phyloP scores from a whole-genome alignment of 805 yeast genomes.

The Pichia occidentalis region DNA sequence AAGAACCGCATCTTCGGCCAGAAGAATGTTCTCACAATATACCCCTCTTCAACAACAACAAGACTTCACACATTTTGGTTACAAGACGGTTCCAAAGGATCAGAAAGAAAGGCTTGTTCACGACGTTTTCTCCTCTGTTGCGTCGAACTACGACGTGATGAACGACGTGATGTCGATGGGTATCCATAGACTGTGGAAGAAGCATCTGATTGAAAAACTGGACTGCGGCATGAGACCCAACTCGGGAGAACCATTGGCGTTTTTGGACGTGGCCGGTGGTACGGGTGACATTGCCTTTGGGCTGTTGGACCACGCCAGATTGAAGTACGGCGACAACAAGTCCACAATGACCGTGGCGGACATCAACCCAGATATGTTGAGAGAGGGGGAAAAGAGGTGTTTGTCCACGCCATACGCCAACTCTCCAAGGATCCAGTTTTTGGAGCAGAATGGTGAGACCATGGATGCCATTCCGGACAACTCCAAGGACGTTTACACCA shows the following conservation, averaged over 20 bases:
- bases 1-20: neutral
- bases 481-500: slow-evolving; percentile 92
- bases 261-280: slow-evolving; percentile 97
- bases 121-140: slow-evolving; percentile 90
- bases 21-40: slow-evolving; percentile 14
- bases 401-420: slow-evolving; percentile 50
- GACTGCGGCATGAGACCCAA: slow-evolving; percentile 95
- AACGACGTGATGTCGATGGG: slow-evolving; percentile 98
- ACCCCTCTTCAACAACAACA: slow-evolving; percentile 8
- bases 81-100: slow-evolving; percentile 66
- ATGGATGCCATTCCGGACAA: slow-evolving; percentile 78
- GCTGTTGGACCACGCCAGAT: slow-evolving; percentile 81
- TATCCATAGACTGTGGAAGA: slow-evolving; percentile 91
- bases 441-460: slow-evolving; percentile 89
- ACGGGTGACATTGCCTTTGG: slow-evolving; percentile 98
- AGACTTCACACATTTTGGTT: slow-evolving; percentile 80
- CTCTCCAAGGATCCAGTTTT: slow-evolving; percentile 66
- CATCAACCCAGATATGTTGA: slow-evolving; percentile 92
- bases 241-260: slow-evolving; percentile 62
- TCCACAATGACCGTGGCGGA: slow-evolving; percentile 89
- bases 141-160: slow-evolving; percentile 91
- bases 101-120: slow-evolving; percentile 81
- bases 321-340: slow-evolving; percentile 63
- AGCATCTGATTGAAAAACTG: slow-evolving; percentile 75
- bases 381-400: slow-evolving; percentile 81